Base-by-base conservation (phyloP, 2,329 filamentous ascomycete species). In the Neofusicoccum cordaticola region DNA sequence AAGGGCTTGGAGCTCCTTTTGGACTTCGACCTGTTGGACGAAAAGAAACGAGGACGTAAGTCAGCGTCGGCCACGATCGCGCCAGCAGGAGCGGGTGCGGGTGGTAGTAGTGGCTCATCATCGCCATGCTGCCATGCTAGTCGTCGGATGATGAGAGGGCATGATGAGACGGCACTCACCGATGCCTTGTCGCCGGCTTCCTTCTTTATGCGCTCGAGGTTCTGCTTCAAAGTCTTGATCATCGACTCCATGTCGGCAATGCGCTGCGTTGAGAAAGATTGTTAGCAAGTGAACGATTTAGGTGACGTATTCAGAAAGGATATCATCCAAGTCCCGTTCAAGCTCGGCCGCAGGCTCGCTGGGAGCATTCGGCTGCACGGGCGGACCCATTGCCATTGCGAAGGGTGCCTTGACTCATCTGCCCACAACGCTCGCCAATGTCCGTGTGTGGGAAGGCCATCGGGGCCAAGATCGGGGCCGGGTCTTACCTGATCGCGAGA, bases 1-100 rank as follows among this genome's bases (percentile, higher is more conserved):
- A 66, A 96, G 84, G 70, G 88, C 90, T 69, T 87, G 86, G 72
- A 91, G 85, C 70, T 84, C 81, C 62, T 75, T 68, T 60, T 75
- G 72, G 12, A 75, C 70, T 64, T 77, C 75, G 66, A 66, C 63
- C 61, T 62, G 65, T 68, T 44, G 47, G 31, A 47, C 47, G 51
- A 47, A 35, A 48, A 65, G 19, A 51, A 37, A 42, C 41, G 41
- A 61, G 37, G 44, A 60, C 56, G 56, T 60, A 47, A 60, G 56
- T 60, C 56, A 60, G 56, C 56, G 56, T 47, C 56, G 56, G 56
- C 56, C 56, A 60, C 56, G 31, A 35, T 50, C 58, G 58, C 58
- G 44, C 58, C 47, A 50, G 58, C 45, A 51, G 35, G 35, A 62
- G 58, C 44, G 37, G 56, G 41, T 47, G 56, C 56, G 42, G 53